Percentiles rank a stretch among this genome's conserved stretches.
Evolutionary conservation across 2,329 filamentous ascomycete species (phyloP).

Genomic region (Clonostachys sp.): DNA sequence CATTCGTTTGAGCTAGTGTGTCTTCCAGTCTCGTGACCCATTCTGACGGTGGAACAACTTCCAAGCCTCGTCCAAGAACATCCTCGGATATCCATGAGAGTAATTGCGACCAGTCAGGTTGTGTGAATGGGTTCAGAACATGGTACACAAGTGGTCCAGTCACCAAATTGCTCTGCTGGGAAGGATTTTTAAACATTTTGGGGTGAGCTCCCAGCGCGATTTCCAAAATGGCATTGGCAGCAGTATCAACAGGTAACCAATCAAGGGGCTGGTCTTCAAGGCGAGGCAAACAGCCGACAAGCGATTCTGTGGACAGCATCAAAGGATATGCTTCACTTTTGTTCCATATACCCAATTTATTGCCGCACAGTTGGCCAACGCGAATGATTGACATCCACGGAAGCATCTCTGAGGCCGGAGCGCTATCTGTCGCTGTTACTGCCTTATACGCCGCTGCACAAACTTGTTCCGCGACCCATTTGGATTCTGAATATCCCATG

Average conservation of each 20-base stretch:
- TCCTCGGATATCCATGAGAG: conserved; percentile 6
- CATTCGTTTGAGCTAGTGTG: background rate
- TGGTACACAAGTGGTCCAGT: conserved; percentile 9
- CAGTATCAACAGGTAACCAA: conserved; percentile 41
- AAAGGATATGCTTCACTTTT: conserved; percentile 45
- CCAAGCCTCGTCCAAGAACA: background rate
- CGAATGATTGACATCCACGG: conserved; percentile 25
- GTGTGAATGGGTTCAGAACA: conserved; percentile 10
- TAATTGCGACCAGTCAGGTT: conserved; percentile 11
- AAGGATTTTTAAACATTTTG: background rate
- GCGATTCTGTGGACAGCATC: conserved; percentile 38
- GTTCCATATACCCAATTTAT: conserved; percentile 45
- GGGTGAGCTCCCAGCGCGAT: conserved; percentile 9
- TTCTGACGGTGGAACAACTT: conserved; percentile 3
- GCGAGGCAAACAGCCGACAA: conserved; percentile 24
- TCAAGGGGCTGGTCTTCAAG: conserved; percentile 26
- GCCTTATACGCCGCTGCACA: conserved; percentile 23
- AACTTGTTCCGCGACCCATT: conserved; percentile 32
- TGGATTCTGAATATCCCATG: conserved; percentile 37
- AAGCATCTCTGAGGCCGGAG: no score
- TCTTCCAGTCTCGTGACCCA: conserved; percentile 11
- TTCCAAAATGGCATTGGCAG: conserved; percentile 32
- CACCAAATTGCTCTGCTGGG: no score
- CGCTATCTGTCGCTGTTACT: background rate
- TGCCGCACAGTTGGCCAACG: conserved; percentile 46